phyloP scores from a whole-genome alignment of 495 filamentous ascomycete species.

The Penicillium cosmopolitanum region DNA sequence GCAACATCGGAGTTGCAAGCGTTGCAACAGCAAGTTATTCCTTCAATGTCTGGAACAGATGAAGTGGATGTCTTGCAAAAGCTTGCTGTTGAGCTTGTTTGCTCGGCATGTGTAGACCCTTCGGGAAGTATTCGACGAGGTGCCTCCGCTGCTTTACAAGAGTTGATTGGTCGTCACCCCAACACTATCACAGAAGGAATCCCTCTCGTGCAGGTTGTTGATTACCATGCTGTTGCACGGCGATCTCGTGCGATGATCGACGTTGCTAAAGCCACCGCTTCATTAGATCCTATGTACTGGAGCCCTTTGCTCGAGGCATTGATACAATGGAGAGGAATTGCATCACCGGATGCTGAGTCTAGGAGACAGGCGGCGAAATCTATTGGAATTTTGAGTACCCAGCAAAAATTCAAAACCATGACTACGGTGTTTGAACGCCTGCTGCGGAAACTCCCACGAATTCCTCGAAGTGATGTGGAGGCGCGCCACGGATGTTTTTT shows the following conservation, averaged over 20 bases:
- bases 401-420: slow-evolving; percentile 37
- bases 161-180: slow-evolving; percentile 90
- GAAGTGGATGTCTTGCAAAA: slow-evolving; percentile 64
- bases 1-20: slow-evolving; percentile 74
- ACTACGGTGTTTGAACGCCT: slow-evolving; percentile 42
- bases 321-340: slow-evolving; percentile 86
- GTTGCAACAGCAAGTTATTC: slow-evolving; percentile 50
- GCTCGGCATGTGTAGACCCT: slow-evolving; percentile 83
- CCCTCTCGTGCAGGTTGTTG: slow-evolving; percentile 80
- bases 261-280: slow-evolving; percentile 68
- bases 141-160: slow-evolving; percentile 90
- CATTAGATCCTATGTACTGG: slow-evolving; percentile 69
- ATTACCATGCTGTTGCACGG: slow-evolving; percentile 89
- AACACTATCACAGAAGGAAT: slow-evolving; percentile 82
- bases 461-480: slow-evolving; percentile 64
- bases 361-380: slow-evolving; percentile 71
- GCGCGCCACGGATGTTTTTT: slow-evolving; percentile 69
- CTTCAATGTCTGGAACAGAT: slow-evolving; percentile 27
- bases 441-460: slow-evolving; percentile 44
- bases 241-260: slow-evolving; percentile 79
- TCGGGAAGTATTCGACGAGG: slow-evolving; percentile 91
- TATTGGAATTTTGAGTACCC: slow-evolving; percentile 61
- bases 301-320: slow-evolving; percentile 68
- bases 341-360: slow-evolving; percentile 71
- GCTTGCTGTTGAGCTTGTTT: slow-evolving; percentile 77